phyloP scores from a whole-genome alignment of 176 grass and related monocot genomes.

The Musa troglodytarum region DNA sequence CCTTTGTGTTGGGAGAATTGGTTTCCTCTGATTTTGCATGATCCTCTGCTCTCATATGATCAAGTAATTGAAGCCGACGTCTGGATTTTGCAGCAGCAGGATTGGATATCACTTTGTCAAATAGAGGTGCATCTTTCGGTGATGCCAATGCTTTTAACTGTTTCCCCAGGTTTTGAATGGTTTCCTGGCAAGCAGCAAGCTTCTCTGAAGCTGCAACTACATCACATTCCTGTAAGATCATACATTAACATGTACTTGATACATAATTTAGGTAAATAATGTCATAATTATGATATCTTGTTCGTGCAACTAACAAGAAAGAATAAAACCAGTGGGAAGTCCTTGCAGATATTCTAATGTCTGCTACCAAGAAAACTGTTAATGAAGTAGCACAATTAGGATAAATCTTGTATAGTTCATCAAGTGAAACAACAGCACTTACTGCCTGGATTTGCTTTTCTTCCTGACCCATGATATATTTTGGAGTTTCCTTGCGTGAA shows the following conservation, averaged over 20 bases:
- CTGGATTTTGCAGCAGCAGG: background rate
- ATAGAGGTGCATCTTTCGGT: slow-evolving; percentile 6
- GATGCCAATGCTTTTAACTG: slow-evolving; percentile 46
- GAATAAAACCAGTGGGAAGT: too few species aligned
- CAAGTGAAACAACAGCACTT: slow-evolving; percentile 15
- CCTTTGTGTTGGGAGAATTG: background rate
- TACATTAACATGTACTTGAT: background rate
- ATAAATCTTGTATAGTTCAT: too few species aligned
- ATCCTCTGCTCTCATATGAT: slow-evolving; percentile 8
- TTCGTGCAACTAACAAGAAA: too few species aligned
- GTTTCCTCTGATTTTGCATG: background rate
- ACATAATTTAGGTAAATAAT: background rate
- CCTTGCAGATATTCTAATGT: too few species aligned
- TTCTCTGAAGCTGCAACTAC: slow-evolving; percentile 43
- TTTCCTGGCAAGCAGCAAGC: slow-evolving; percentile 68
- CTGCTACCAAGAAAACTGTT: too few species aligned
- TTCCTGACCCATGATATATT: slow-evolving; percentile 28
- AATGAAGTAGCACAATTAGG: too few species aligned
- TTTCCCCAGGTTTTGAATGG: slow-evolving; percentile 53
- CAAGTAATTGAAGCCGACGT: slow-evolving; percentile 3
- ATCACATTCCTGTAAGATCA: slow-evolving; percentile 39
- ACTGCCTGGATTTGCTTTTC: slow-evolving; percentile 57
- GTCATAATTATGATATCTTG: too few species aligned
- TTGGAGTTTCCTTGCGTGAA: slow-evolving; percentile 27
- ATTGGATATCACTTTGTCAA: slow-evolving; percentile 6